phyloP scores from a whole-genome alignment of 1,284 basidiomycete genomes.

The Rhizopogon parksii region DNA sequence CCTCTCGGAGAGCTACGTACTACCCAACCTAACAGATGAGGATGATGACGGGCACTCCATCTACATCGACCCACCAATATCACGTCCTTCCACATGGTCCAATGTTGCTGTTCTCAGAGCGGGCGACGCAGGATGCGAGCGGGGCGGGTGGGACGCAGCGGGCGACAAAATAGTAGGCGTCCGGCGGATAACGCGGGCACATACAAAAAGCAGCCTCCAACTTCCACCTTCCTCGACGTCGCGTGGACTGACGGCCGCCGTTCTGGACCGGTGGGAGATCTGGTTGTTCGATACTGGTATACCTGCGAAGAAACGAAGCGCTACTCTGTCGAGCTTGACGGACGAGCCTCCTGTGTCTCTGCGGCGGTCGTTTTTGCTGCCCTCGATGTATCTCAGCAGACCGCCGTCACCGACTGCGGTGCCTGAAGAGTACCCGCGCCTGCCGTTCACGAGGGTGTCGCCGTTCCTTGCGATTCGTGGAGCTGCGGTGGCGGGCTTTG shows the following conservation, averaged over 20 bases:
- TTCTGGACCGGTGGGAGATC: slow-evolving; percentile 72
- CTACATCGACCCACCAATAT: slow-evolving; percentile 33
- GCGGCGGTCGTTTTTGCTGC: slow-evolving; percentile 15
- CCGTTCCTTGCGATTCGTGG: slow-evolving; percentile 47
- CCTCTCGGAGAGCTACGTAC: slow-evolving; percentile 42
- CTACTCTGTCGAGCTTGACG: slow-evolving; percentile 42
- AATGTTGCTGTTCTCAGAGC: slow-evolving; percentile 47
- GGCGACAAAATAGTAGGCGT: slow-evolving; percentile 55
- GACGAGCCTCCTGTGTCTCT: slow-evolving; percentile 16
- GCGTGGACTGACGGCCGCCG: slow-evolving; percentile 50
- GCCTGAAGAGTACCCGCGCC: slow-evolving; percentile 38
- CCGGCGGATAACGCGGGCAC: slow-evolving; percentile 50
- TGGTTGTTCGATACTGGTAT: slow-evolving; percentile 65
- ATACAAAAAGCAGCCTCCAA: slow-evolving; percentile 24
- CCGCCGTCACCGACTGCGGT: slow-evolving; percentile 13
- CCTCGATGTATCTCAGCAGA: slow-evolving; percentile 15
- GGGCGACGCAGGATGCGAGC: slow-evolving; percentile 57
- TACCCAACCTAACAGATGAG: slow-evolving; percentile 47
- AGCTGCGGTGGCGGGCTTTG: slow-evolving; percentile 63
- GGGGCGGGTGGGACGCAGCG: slow-evolving; percentile 67
- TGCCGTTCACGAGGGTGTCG: slow-evolving; percentile 73
- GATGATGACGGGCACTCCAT: slow-evolving; percentile 30
- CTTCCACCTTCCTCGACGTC: slow-evolving; percentile 16
- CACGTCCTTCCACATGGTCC: slow-evolving; percentile 41
- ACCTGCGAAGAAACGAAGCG: slow-evolving; percentile 38